These are phyloP conservation scores for Trichoderma atroviride DNA, from an alignment of 2,329 filamentous ascomycete genomes.

Conservation along the genomic window DNA sequence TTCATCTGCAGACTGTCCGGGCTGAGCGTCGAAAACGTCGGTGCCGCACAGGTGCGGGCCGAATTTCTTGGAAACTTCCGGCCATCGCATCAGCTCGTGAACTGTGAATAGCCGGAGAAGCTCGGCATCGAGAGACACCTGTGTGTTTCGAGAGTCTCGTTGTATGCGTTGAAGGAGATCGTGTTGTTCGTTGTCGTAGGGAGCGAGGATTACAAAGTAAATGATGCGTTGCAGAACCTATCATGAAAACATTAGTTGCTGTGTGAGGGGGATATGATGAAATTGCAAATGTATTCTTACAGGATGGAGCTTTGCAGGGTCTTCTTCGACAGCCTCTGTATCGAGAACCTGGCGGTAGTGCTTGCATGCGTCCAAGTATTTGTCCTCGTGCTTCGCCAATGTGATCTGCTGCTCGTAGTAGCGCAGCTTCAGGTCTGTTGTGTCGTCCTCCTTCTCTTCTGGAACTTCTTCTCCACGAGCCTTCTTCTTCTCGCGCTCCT, in stretches of 20 bases:
- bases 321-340: slow-evolving; percentile 91
- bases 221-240: slow-evolving; percentile 92
- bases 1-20: slow-evolving; percentile 68
- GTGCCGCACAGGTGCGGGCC: slow-evolving; percentile 84
- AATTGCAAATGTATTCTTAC: slow-evolving; percentile 54
- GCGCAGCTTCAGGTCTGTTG: slow-evolving; percentile 91
- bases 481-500: slow-evolving; percentile 84
- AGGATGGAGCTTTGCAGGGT: slow-evolving; percentile 80
- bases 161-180: slow-evolving; percentile 94
- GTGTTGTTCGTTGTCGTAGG: slow-evolving; percentile 98
- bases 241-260: slow-evolving; percentile 20
- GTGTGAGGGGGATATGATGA: too few relatives aligned
- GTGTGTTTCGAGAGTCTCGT: slow-evolving; percentile 77
- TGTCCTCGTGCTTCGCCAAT: slow-evolving; percentile 93
- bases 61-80: slow-evolving; percentile 85
- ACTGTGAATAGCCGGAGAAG: slow-evolving; percentile 94
- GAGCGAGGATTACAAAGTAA: slow-evolving; percentile 95
- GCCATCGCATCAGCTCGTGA: slow-evolving; percentile 97
- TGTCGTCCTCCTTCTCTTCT: slow-evolving; percentile 79
- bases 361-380: slow-evolving; percentile 97
- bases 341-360: slow-evolving; percentile 96
- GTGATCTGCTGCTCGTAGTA: slow-evolving; percentile 98
- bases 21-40: slow-evolving; percentile 79
- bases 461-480: slow-evolving; percentile 78
- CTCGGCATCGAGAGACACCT: slow-evolving; percentile 78